Evolutionary conservation across 2,329 filamentous ascomycete species (phyloP), one percentile per base, ranked within the genome.

Genomic region (Aspergillus quadricinctus): DNA sequence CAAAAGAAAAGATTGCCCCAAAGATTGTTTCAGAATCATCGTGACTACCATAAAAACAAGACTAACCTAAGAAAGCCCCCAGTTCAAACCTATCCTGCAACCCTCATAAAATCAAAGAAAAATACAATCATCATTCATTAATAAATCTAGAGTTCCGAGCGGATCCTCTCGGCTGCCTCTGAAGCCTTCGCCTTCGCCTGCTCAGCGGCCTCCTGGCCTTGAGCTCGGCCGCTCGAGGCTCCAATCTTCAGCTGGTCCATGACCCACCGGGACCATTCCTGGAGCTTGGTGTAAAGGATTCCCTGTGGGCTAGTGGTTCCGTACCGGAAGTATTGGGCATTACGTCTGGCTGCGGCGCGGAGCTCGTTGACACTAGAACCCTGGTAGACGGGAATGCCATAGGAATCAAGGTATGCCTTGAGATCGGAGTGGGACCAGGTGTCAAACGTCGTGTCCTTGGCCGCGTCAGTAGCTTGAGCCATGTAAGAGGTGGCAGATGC

Each of bases 331-430:
- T 88, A 92, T 23, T 87, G 89, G 23, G 84, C 81, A 65, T 92
- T 87, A 71, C 86, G 87, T 63, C 88, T 85, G 17, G 88, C 89
- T 57, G 84, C 79, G 8, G 88, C 88, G 58, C 84, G 83, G 21
- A 93, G 79, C 68, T 91, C 82, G 57, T 92, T 88, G 55, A 85
- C 65, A 56, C 78, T 87, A 19, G 85, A 86, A 5, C 86, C 86
- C 70, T 90, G 87, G 46, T 86, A 87, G 43, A 83, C 77, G 53
- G 82, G 80, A 43, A 93, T 77, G 40, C 90, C 90, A 61, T 91
- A 93, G 59, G 85, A 88, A 69, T 93, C 89, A 6, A 93, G 82
- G 67, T 92, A 93, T 1, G 83, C 77, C 79, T 93, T 92, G 59
- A 94, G 78, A 27, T 93, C 88, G 43, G 79, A 81, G 50, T 81